These are phyloP conservation scores for Arthrobotrys megalospora DNA, from an alignment of 2,329 filamentous ascomycete species.

Conservation along the genomic window DNA sequence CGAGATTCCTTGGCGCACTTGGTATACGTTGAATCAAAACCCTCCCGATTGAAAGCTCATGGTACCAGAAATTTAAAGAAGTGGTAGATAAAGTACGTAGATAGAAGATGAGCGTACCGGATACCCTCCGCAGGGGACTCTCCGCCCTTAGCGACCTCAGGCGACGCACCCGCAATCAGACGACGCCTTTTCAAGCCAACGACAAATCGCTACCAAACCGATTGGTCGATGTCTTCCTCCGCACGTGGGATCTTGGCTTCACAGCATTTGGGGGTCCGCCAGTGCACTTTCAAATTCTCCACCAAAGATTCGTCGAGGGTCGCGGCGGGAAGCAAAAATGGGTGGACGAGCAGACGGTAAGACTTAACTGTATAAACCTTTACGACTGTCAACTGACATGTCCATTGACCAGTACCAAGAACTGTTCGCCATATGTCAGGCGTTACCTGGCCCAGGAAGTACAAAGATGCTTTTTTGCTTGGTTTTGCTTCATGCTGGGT, in stretches of 20 bases:
- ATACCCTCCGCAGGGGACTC: conserved; percentile 2
- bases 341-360: conserved; percentile 79
- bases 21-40: not conserved
- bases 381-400: no score
- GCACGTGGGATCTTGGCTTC: conserved; percentile 76
- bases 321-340: conserved; percentile 69
- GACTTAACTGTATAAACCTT: no score
- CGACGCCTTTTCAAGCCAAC: conserved; percentile 14
- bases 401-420: no score
- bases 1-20: conserved; percentile 1
- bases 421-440: conserved; percentile 79
- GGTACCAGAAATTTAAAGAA: not conserved
- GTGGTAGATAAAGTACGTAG: not conserved
- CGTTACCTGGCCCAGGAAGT: conserved; percentile 77
- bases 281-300: conserved; percentile 81
- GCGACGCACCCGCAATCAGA: conserved; percentile 11
- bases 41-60: not conserved
- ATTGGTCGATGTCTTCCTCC: conserved; percentile 45
- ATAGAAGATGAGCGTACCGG: conserved; percentile 12
- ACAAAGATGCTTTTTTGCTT: conserved; percentile 82
- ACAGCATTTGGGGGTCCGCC: conserved; percentile 78
- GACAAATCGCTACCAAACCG: conserved; percentile 58
- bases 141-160: conserved; percentile 13
- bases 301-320: conserved; percentile 67
- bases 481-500: conserved; percentile 75